These are phyloP conservation scores for Phytopythium litorale DNA, from an alignment of 352 stramenopile species.

Conservation along the genomic window DNA sequence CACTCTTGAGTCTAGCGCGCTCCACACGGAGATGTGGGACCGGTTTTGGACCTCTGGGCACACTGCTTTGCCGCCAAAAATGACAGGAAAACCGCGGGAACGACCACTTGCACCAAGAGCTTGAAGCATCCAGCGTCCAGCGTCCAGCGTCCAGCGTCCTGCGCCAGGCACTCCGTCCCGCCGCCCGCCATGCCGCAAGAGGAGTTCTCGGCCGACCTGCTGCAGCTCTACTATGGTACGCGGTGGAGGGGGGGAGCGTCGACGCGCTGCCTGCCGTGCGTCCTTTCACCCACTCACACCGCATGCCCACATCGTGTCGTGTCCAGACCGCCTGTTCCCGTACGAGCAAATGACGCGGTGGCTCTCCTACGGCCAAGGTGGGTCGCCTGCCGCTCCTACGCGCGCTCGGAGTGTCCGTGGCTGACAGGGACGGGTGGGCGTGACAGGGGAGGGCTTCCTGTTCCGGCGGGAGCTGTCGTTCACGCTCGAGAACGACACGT, in stretches of 20 bases:
- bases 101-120: not conserved
- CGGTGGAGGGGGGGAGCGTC: not conserved
- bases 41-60: too few relatives aligned
- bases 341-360: conserved; percentile 84
- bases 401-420: not conserved
- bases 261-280: not conserved
- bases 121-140: not conserved
- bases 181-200: conserved; percentile 48
- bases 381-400: not conserved
- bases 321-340: conserved; percentile 76
- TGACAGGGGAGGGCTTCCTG: conserved; percentile 70
- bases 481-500: conserved; percentile 98
- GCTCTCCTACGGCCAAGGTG: conserved; percentile 79
- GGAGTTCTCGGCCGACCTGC: conserved; percentile 79
- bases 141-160: not conserved
- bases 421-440: not conserved
- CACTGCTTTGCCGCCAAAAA: conserved; percentile 2
- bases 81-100: conserved; percentile 1
- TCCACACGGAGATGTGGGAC: too few relatives aligned
- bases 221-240: conserved; percentile 86
- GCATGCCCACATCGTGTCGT: not conserved
- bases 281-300: not conserved
- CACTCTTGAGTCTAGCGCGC: too few relatives aligned
- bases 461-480: conserved; percentile 97
- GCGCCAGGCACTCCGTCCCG: too few relatives aligned